Conservation (phyloP, 176 grass and related monocot species). For the Eleusine coracana region DNA sequence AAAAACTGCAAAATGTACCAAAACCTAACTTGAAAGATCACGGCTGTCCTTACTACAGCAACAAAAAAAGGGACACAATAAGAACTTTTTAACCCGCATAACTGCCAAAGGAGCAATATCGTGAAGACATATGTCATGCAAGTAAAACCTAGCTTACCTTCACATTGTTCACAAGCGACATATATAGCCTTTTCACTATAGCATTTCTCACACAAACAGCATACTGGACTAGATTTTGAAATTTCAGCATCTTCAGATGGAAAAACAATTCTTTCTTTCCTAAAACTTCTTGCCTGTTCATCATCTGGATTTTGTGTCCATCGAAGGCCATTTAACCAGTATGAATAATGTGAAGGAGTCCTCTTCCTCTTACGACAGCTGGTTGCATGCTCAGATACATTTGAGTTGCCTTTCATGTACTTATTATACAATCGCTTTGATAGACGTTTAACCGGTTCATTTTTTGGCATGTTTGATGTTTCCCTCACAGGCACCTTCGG, state of each 20-base stretch:
- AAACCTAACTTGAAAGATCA: background rate
- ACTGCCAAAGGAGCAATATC: background rate
- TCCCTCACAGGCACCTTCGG: slow-evolving; percentile 29
- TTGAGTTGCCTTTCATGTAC: slow-evolving; percentile 55
- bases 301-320: slow-evolving; percentile 70
- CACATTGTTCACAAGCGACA: slow-evolving; percentile 86
- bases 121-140: background rate
- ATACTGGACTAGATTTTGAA: slow-evolving; percentile 58
- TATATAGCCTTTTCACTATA: slow-evolving; percentile 70
- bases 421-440: slow-evolving; percentile 61
- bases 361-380: slow-evolving; percentile 74
- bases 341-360: slow-evolving; percentile 69
- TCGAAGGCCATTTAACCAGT: slow-evolving; percentile 90
- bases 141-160: slow-evolving; percentile 59
- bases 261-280: slow-evolving; percentile 72
- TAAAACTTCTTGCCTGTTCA: slow-evolving; percentile 68
- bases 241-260: slow-evolving; percentile 55
- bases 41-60: background rate
- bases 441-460: slow-evolving; percentile 44
- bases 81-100: slow-evolving; percentile 15
- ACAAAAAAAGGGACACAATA: background rate
- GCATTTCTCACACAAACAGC: slow-evolving; percentile 65
- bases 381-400: slow-evolving; percentile 39
- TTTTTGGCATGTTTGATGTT: slow-evolving; percentile 38
- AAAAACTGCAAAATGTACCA: background rate